phyloP scores from a whole-genome alignment of 1,139 yeast species.

The Lodderomyces elongisporus region DNA sequence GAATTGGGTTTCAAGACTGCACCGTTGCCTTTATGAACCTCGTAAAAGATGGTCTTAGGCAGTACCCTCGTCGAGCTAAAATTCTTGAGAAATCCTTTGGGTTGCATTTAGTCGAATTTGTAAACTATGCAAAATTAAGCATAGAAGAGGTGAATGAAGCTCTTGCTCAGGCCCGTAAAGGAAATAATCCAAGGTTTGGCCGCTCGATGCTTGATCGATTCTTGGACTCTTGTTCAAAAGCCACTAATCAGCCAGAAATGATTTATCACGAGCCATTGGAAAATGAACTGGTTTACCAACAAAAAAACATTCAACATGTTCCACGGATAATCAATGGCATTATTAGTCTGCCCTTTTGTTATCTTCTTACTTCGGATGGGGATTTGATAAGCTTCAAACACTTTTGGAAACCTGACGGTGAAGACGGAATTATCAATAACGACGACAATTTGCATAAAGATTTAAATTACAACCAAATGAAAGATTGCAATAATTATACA shows the following conservation, averaged over 20 bases:
- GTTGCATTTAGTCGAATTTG: conserved; percentile 3
- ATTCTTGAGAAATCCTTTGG: conserved; percentile 6
- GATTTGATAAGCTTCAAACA: neutral
- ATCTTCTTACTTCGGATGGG: neutral
- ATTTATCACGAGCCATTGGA: neutral
- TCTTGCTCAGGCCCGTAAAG: conserved; percentile 1
- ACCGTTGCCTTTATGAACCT: conserved; percentile 5
- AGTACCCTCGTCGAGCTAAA: neutral
- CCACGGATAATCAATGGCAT: neutral
- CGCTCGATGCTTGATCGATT: neutral
- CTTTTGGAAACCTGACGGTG: too few relatives aligned
- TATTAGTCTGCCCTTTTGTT: neutral
- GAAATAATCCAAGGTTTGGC: neutral
- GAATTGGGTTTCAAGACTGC: conserved; percentile 3
- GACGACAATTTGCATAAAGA: too few relatives aligned
- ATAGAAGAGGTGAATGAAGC: conserved; percentile 7
- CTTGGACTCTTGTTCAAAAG: neutral
- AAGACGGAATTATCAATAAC: too few relatives aligned
- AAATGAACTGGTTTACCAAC: neutral
- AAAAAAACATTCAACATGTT: neutral
- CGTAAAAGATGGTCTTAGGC: conserved; percentile 2
- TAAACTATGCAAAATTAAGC: neutral
- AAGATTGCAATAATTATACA: too few relatives aligned
- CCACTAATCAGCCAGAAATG: neutral
- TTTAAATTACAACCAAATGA: neutral